phyloP scores from a whole-genome alignment of 805 yeast species.

The Schizosaccharomyces lindneri region DNA sequence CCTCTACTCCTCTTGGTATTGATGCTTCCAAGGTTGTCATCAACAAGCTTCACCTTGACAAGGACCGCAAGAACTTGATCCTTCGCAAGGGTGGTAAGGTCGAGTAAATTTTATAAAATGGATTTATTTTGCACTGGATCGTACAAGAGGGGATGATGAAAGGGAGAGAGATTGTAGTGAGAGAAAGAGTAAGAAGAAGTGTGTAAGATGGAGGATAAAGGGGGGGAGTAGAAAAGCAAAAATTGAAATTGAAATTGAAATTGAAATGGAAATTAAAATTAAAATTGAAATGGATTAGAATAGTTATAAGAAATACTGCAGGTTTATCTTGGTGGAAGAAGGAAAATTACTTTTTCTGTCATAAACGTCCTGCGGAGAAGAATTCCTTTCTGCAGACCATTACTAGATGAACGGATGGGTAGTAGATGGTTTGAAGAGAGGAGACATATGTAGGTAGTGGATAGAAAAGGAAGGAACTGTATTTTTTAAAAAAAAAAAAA shows the following conservation, averaged over 20 bases:
- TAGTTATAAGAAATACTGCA: neutral
- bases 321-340: neutral
- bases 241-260: too few species aligned
- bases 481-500: too few species aligned
- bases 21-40: slow-evolving; percentile 98
- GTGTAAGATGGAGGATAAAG: neutral
- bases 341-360: neutral
- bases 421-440: neutral
- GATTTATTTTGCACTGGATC: neutral
- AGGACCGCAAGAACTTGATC: slow-evolving; percentile 43
- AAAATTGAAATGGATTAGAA: neutral
- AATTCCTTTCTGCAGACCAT: neutral
- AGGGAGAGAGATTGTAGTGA: too few species aligned
- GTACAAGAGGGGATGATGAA: neutral
- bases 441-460: neutral
- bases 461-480: too few species aligned
- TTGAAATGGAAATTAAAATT: too few species aligned
- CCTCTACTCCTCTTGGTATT: slow-evolving; percentile 86
- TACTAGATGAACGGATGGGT: neutral
- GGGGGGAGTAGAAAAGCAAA: too few species aligned
- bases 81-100: slow-evolving; percentile 87
- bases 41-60: slow-evolving; percentile 94
- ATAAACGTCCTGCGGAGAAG: neutral
- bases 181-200: too few species aligned
- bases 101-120: slow-evolving; percentile 22